Base-by-base conservation (phyloP, 1,284 basidiomycete genomes). In the Melampsora larici-populina region DNA sequence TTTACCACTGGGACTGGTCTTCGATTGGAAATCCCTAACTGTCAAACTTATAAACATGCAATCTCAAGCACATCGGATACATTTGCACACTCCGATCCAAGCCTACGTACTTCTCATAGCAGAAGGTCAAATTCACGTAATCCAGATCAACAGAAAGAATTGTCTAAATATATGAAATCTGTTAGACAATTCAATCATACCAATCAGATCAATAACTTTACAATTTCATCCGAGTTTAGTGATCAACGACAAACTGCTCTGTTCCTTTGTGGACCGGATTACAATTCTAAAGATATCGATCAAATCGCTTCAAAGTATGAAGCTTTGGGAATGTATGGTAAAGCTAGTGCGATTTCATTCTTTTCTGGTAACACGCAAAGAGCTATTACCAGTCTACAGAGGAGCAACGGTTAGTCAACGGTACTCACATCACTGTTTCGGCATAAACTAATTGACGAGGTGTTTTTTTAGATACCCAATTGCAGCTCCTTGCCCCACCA, bases 311-410 rank as follows among this genome's bases (percentile, higher is more conserved):
- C 18, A 18, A 75, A 75, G 65, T 75, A 75, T 36, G 73, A 75
- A 62, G 49, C n/a, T 21, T 31, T 75, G n/a, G 73, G 73, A 1
- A 75, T 75, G 73, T 75, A 67, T 60, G 73, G 73, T 9, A 75
- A 68, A 60, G 73, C 73, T 15, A 67, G 73, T 75, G 73, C 73
- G 6, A 62, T 75, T n/a, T 87, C 94, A 1, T 89, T 94, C 58
- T 95, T 97, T 82, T 90, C 89, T 1, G 89, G 89, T 63, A 90
- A 93, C 74, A 88, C 90, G 80, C 87, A 87, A 43, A 88, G 87
- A 71, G 92, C 93, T 0, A 87, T 93, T 21, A 89, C 91, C 40
- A 85, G 92, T 46, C 86, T 97, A 3, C 90, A 94, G 87, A 87
- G 89, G 46, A 94, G 92, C 82, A 88, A 90, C 85, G 92, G 94